Percentiles rank a stretch among this genome's conserved stretches.
Evolutionary conservation across 2,329 filamentous ascomycete species (phyloP).

Genomic region (Elsinoe necatrix): DNA sequence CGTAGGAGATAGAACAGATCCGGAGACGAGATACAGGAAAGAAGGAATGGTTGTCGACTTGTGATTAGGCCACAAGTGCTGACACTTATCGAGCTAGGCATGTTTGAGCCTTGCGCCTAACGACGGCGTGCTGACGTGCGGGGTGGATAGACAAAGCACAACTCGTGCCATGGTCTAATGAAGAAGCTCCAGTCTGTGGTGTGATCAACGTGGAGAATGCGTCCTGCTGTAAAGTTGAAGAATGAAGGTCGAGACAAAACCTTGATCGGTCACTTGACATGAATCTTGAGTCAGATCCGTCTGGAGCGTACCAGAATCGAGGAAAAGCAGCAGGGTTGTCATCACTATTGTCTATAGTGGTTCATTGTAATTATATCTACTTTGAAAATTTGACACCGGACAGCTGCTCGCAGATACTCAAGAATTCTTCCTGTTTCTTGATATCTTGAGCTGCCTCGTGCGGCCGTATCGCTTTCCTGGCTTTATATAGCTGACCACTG

Average conservation of each 20-base stretch:
- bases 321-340: neutral
- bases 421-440: slow-evolving; percentile 37
- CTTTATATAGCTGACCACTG: slow-evolving; percentile 36
- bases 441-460: slow-evolving; percentile 32
- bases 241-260: neutral
- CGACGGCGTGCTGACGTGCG: neutral
- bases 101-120: neutral
- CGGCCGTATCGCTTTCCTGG: slow-evolving; percentile 25
- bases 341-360: neutral
- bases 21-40: neutral
- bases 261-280: neutral
- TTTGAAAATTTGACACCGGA: slow-evolving; percentile 29
- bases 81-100: neutral
- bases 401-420: slow-evolving; percentile 32
- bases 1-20: too few relatives aligned
- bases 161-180: neutral
- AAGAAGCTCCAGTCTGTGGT: neutral
- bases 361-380: neutral
- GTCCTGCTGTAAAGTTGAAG: neutral
- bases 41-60: neutral
- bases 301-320: neutral
- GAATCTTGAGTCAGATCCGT: neutral
- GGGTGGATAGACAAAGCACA: neutral
- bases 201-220: neutral
- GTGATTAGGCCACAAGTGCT: neutral